Conservation (phyloP, 208 protist genomes). For the Entamoeba histolytica region DNA sequence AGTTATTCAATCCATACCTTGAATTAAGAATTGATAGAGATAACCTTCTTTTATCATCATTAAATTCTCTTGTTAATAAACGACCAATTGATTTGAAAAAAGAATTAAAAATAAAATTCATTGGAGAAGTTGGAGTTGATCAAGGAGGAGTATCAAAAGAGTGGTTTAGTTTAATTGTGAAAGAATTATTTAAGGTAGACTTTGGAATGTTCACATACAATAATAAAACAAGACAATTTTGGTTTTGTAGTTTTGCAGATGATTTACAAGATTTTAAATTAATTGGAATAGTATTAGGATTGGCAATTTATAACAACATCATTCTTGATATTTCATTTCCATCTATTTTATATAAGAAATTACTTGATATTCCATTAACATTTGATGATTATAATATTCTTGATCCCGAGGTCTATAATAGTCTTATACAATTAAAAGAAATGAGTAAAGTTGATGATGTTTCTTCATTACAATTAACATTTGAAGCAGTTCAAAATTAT, state of each 20-base stretch:
- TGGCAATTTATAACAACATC: constrained; percentile 23
- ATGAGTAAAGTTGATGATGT: neutral
- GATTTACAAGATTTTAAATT: constrained; percentile 1
- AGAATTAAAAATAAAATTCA: constrained; percentile 1
- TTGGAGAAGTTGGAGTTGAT: constrained; percentile 10
- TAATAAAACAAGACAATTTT: constrained; percentile 1
- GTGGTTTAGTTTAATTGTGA: constrained; percentile 10
- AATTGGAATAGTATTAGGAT: constrained; percentile 16
- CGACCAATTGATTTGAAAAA: neutral
- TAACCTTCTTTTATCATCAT: neutral
- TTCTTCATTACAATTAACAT: neutral
- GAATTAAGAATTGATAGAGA: neutral
- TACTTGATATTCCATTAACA: neutral
- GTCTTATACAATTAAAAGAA: neutral
- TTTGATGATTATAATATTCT: neutral
- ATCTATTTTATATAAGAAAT: constrained; percentile 4
- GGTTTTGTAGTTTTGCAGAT: constrained; percentile 7
- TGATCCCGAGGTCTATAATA: neutral
- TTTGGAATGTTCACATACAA: constrained; percentile 7
- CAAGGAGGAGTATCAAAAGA: constrained; percentile 22
- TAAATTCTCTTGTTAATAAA: neutral
- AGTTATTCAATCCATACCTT: neutral
- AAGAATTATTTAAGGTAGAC: neutral
- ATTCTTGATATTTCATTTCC: constrained; percentile 20
- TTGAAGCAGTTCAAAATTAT: neutral